A percentile compares a stretch with the other conserved stretches of the same genome.
Evolutionary conservation across 805 yeast genomes (phyloP).

Genomic region (Yarrowia hollandica): DNA sequence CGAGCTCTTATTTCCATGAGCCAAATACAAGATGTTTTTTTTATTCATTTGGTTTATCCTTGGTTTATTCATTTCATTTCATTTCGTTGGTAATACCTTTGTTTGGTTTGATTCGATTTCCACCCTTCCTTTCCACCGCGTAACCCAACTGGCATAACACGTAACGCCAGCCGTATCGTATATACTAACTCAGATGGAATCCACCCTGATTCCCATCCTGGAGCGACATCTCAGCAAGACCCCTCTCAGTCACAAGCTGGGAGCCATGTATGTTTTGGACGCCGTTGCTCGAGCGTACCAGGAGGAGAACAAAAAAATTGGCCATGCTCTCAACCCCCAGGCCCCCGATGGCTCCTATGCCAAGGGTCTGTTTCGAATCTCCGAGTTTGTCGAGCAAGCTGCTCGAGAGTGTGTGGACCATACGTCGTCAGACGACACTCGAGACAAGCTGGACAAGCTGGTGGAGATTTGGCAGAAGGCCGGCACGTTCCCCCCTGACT

Average conservation of each 20-base stretch:
- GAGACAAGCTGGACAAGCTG: constrained; percentile 75
- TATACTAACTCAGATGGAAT: constrained; percentile 45
- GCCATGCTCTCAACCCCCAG: constrained; percentile 48
- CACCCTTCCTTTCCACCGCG: too few species aligned
- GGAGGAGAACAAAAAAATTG: constrained; percentile 65
- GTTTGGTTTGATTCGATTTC: too few species aligned
- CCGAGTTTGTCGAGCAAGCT: constrained; percentile 62
- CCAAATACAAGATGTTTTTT: too few species aligned
- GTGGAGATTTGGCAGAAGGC: constrained; percentile 92
- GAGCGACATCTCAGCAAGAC: constrained; percentile 68
- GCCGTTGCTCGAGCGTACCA: constrained; percentile 84
- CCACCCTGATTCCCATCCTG: constrained; percentile 58
- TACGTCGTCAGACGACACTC: constrained; percentile 33
- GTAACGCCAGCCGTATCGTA: background rate
- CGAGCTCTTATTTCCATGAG: too few species aligned
- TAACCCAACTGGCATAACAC: too few species aligned
- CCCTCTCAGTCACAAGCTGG: constrained; percentile 81
- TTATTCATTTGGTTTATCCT: too few species aligned
- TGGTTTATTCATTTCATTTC: too few species aligned
- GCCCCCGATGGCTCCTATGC: constrained; percentile 73
- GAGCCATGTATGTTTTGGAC: constrained; percentile 87
- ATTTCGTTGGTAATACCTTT: too few species aligned
- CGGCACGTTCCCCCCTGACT: constrained; percentile 64
- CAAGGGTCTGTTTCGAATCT: constrained; percentile 66
- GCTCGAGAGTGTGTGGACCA: constrained; percentile 53